Conservation (phyloP, 805 yeast species). For the Metschnikowia cubensis region DNA sequence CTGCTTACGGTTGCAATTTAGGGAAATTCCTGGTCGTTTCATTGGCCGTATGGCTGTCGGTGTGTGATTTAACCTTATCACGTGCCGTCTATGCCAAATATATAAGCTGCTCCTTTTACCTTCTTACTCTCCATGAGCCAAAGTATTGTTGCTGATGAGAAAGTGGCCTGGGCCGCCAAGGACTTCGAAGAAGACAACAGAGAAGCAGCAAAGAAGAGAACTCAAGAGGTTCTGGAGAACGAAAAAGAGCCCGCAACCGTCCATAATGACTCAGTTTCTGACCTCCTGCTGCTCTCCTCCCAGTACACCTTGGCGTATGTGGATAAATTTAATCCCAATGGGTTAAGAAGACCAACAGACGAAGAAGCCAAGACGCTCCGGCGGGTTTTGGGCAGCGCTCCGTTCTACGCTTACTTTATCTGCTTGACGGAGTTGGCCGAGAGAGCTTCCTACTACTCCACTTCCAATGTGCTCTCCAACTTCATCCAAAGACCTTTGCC, state of each 20-base stretch:
- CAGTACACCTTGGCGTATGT: conserved; percentile 21
- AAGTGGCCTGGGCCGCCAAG: background rate
- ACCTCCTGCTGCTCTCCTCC: conserved; percentile 1
- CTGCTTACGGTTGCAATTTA: too few relatives aligned
- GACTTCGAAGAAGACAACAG: background rate
- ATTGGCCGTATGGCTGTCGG: too few relatives aligned
- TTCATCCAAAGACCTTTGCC: conserved; percentile 53
- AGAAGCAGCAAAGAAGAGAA: too few relatives aligned
- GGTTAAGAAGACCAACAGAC: conserved; percentile 34
- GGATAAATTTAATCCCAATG: conserved; percentile 35
- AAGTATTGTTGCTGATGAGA: background rate
- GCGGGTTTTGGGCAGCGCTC: conserved; percentile 44
- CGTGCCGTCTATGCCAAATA: background rate
- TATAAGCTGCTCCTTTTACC: background rate
- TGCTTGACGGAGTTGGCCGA: conserved; percentile 47
- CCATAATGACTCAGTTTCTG: background rate
- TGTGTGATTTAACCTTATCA: background rate
- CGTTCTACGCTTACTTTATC: conserved; percentile 47
- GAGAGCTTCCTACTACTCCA: conserved; percentile 52
- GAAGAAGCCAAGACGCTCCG: conserved; percentile 25
- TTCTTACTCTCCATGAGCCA: background rate
- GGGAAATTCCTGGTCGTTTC: too few relatives aligned
- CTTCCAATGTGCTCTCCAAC: conserved; percentile 41
- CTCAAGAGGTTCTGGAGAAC: too few relatives aligned
- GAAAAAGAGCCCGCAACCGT: background rate